phyloP scores from a whole-genome alignment of 2,329 filamentous ascomycete genomes.

The Elsinoe perseae region DNA sequence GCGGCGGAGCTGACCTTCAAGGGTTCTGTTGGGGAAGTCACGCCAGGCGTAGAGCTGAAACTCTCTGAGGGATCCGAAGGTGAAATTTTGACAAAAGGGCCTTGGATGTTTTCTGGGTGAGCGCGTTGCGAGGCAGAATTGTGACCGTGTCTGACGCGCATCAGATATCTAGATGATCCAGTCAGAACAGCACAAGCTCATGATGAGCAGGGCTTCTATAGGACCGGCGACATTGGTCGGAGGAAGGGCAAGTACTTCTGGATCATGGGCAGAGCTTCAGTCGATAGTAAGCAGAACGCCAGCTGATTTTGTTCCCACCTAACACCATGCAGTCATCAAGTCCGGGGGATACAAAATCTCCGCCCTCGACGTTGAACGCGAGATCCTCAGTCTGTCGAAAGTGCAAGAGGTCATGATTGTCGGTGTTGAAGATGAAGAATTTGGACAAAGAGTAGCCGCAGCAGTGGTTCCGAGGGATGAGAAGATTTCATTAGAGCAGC shows the following conservation, averaged over 20 bases:
- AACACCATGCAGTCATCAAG: constrained; percentile 38
- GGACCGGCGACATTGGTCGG: constrained; percentile 31
- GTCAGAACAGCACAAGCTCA: constrained; percentile 27
- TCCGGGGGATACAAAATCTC: constrained; percentile 50
- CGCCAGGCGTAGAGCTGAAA: constrained; percentile 41
- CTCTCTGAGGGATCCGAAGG: constrained; percentile 42
- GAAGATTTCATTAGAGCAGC: constrained; percentile 20
- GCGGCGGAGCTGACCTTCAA: not conserved
- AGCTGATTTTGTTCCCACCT: not conserved
- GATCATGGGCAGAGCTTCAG: constrained; percentile 46
- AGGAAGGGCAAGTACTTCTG: constrained; percentile 42
- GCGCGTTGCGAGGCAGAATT: not conserved
- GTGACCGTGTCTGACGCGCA: not conserved
- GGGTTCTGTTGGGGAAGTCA: constrained; percentile 40
- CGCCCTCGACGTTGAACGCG: constrained; percentile 48
- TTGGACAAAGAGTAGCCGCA: constrained; percentile 49
- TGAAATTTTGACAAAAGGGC: constrained; percentile 38
- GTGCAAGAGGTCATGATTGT: constrained; percentile 48
- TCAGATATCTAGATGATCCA: constrained; percentile 26
- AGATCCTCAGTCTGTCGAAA: constrained; percentile 42
- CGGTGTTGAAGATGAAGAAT: constrained; percentile 47
- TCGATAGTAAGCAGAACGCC: constrained; percentile 32
- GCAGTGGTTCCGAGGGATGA: constrained; percentile 36
- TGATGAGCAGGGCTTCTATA: constrained; percentile 28
- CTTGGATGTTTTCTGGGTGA: constrained; percentile 29